These are phyloP conservation scores for Uronychia setigera DNA, from an alignment of 73 alveolate genomes.

Conservation along the genomic window DNA sequence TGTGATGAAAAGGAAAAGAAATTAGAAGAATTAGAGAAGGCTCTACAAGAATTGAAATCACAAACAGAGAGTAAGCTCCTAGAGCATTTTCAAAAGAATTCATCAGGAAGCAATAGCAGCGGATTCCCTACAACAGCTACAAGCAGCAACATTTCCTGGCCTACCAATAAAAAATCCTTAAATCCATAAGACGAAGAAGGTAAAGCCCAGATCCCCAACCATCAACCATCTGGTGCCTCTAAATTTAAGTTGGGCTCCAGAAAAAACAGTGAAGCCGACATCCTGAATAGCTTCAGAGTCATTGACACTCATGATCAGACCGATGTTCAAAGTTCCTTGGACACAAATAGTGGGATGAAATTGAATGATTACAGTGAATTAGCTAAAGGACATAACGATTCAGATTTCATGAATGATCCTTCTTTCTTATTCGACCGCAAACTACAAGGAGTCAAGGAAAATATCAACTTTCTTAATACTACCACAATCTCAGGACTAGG, in stretches of 20 bases:
- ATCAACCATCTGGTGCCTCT: no score
- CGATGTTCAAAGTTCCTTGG: no score
- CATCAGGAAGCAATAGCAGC: background rate
- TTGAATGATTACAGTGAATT: no score
- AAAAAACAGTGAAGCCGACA: no score
- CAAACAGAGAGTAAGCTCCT: background rate
- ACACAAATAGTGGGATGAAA: no score
- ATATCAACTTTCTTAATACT: background rate
- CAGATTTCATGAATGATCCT: background rate
- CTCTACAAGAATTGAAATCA: background rate
- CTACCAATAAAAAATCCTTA: background rate
- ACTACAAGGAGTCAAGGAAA: background rate
- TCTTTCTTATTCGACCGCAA: background rate
- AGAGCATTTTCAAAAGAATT: background rate
- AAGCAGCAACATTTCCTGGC: background rate
- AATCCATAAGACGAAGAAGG: background rate
- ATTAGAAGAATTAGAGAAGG: slow-evolving; percentile 48
- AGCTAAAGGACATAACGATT: no score
- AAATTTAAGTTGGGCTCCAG: no score
- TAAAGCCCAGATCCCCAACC: no score
- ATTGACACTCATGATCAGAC: no score
- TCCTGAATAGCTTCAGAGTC: no score
- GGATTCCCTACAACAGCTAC: slow-evolving; percentile 1
- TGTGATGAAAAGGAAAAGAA: slow-evolving; percentile 77
- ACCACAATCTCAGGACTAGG: background rate